Evolutionary conservation across 2,329 filamentous ascomycete genomes (phyloP), one percentile per base, ranked within the genome.

Genomic region (Beauveria australis): DNA sequence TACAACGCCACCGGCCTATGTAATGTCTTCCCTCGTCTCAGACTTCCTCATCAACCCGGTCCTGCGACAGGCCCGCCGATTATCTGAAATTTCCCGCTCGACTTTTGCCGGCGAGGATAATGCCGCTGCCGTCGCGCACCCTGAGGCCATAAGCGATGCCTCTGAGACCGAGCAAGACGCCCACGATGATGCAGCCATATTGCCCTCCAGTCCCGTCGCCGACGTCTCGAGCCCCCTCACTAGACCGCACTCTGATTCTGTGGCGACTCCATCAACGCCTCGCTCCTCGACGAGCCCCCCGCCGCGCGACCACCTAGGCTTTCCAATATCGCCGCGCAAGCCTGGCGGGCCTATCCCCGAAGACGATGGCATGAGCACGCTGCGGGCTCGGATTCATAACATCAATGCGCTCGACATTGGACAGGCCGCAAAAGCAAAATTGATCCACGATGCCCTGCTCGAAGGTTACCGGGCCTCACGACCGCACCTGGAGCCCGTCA

Each of bases 361-460:
- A 69, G 88, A 93, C 68, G 90, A 94, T 77, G 90, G 90, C 49
- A 92, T 91, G 87, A 78, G 81, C 19, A 73, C 76, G 59, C 72
- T 93, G 66, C 80, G 90, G 67, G 79, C 76, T 64, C 84, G 83
- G 63, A 91, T 94, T 65, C 80, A 88, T 62, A 78, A 77, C 24
- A 88, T 93, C 63, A 88, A 91, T 70, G 77, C 81, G 28, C 79
- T 80, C 65, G 77, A 84, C 26, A 78, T 86, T 53, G 72, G 81
- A 3, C 77, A 80, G 48, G 71, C 78, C 7, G 85, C 90, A 62
- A 92, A 92, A 73, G 89, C 89, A 26, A 81, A 79, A 62, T 75
- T 87, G 67, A 86, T 93, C 73, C 90, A 93, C 71, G 78, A 81
- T 49, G 72, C 89, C 60, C 79, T 93, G 71, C 86, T 85, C 58